These are phyloP conservation scores for Eucalyptus microcorys DNA, from an alignment of 345 rosid genomes.

Conservation along the genomic window DNA sequence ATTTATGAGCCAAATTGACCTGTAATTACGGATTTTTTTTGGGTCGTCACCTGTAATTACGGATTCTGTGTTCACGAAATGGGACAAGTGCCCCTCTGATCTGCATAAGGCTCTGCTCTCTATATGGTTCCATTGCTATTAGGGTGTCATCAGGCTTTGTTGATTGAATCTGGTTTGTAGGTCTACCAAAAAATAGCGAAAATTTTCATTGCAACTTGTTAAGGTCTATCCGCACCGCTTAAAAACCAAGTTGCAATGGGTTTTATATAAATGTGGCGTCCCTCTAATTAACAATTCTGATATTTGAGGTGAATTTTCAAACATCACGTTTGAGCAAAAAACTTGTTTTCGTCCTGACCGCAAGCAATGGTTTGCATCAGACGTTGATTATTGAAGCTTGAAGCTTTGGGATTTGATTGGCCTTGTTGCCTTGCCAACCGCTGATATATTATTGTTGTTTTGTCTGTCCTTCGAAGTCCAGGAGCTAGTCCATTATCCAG, in stretches of 20 bases:
- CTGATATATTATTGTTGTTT: background rate
- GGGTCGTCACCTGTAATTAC: too few relatives aligned
- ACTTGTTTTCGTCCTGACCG: background rate
- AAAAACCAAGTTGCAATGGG: too few relatives aligned
- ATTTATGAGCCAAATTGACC: background rate
- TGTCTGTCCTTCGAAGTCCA: background rate
- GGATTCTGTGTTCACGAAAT: rapidly evolving
- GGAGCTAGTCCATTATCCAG: background rate
- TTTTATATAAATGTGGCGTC: too few relatives aligned
- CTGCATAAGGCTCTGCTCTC: too few relatives aligned
- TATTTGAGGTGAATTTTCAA: background rate
- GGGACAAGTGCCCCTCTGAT: too few relatives aligned
- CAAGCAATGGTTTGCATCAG: background rate
- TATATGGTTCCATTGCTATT: background rate
- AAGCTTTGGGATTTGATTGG: background rate
- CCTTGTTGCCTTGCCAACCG: background rate
- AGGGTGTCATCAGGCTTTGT: background rate
- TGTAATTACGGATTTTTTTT: too few relatives aligned
- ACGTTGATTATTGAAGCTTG: background rate
- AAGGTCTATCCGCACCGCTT: too few relatives aligned
- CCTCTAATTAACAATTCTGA: background rate
- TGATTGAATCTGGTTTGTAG: background rate
- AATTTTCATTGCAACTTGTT: background rate
- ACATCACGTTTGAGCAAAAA: background rate
- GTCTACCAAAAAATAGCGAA: background rate